phyloP scores from a whole-genome alignment of 345 rosid species.

The Eucalyptus pumila region DNA sequence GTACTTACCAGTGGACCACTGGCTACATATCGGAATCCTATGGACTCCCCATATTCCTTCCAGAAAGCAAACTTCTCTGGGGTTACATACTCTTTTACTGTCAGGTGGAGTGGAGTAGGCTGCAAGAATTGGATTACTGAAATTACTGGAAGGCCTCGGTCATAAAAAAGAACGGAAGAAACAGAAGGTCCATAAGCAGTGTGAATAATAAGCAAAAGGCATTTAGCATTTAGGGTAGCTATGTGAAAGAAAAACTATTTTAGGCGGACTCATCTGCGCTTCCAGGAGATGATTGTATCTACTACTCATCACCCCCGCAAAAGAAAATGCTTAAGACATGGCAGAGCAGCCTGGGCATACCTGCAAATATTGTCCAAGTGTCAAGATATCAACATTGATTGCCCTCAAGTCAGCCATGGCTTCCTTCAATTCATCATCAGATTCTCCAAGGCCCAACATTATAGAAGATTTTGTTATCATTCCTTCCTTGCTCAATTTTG shows the following conservation, averaged over 20 bases:
- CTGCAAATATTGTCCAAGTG: conserved; percentile 97
- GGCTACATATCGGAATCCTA: conserved; percentile 92
- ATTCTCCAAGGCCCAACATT: conserved; percentile 98
- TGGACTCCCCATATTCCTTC: conserved; percentile 94
- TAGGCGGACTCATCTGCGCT: not conserved
- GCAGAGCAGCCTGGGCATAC: conserved; percentile 14
- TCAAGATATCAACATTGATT: conserved; percentile 80
- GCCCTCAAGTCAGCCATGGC: conserved; percentile 89
- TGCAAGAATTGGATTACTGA: conserved; percentile 17
- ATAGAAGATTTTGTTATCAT: conserved; percentile 94
- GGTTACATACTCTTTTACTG: conserved; percentile 87
- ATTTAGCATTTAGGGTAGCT: not conserved
- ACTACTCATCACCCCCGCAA: not conserved
- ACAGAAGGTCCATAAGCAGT: not conserved
- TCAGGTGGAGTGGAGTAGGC: conserved; percentile 95
- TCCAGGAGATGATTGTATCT: not conserved
- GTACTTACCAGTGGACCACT: conserved; percentile 91
- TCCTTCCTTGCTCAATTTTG: conserved; percentile 67
- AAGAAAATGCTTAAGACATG: not conserved
- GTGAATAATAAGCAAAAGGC: not conserved
- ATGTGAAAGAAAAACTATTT: not conserved
- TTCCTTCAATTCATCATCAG: conserved; percentile 79
- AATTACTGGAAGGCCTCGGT: not conserved
- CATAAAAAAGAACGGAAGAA: not conserved
- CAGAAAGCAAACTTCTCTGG: conserved; percentile 92